A percentile compares a stretch with the other conserved stretches of the same genome.
Conservation (phyloP, 1,284 basidiomycete species). For the Austroboletus rostrupii region DNA sequence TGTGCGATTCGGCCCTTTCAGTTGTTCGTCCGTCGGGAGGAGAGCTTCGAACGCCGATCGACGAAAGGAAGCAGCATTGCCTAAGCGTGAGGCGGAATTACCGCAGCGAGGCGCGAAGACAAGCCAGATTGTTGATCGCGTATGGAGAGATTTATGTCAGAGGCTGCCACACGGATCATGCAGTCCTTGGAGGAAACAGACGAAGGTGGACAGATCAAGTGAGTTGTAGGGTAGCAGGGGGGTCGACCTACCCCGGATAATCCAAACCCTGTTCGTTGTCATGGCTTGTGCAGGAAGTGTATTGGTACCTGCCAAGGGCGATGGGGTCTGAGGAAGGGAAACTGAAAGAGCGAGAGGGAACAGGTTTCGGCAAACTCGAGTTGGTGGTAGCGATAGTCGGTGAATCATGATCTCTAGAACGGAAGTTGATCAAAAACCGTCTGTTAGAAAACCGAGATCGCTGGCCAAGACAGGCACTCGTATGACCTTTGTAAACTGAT, state of each 20-base stretch:
- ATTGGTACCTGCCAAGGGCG: not conserved
- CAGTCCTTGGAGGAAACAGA: not conserved
- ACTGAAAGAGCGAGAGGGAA: not conserved
- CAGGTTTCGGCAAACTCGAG: not conserved
- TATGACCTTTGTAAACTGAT: not conserved
- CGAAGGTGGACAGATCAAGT: not conserved
- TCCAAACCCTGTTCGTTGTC: not conserved
- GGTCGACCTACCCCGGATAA: not conserved
- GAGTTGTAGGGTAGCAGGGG: not conserved
- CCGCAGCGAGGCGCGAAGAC: constrained; percentile 1
- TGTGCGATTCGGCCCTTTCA: not conserved
- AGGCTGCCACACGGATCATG: not conserved
- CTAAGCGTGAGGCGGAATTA: constrained; percentile 8
- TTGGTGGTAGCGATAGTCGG: not conserved
- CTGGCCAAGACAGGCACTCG: not conserved
- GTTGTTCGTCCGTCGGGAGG: not conserved
- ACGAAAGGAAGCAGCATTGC: not conserved
- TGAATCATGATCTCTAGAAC: constrained; percentile 10
- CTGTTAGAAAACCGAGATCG: constrained; percentile 2
- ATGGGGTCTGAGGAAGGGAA: not conserved
- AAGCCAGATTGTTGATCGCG: not conserved
- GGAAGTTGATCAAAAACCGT: not conserved
- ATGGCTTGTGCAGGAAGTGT: not conserved
- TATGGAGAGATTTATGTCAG: not conserved
- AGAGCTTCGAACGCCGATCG: not conserved